These are phyloP conservation scores for Knufia fluminis DNA, from an alignment of 2,329 filamentous ascomycete genomes.

Conservation along the genomic window DNA sequence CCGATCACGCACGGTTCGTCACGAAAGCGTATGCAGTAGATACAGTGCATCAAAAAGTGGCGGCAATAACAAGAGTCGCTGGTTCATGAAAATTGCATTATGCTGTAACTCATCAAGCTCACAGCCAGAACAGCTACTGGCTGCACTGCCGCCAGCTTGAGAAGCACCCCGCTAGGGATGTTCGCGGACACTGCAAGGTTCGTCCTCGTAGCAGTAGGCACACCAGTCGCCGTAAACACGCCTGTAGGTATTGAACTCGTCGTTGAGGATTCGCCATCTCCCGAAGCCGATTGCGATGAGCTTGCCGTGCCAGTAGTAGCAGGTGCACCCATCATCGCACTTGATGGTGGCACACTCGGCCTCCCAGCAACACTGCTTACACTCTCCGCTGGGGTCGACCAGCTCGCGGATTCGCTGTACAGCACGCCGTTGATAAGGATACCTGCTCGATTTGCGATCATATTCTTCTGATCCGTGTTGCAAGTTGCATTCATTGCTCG, in stretches of 20 bases:
- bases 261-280: neutral
- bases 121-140: neutral
- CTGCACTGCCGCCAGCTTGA: neutral
- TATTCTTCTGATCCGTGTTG: slow-evolving; percentile 40
- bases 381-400: slow-evolving; percentile 27
- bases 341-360: slow-evolving; percentile 23
- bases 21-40: no score
- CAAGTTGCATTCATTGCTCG: slow-evolving; percentile 46
- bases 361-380: slow-evolving; percentile 22
- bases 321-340: slow-evolving; percentile 18
- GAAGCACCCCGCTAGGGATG: neutral
- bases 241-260: slow-evolving; percentile 22
- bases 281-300: slow-evolving; percentile 1
- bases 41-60: neutral
- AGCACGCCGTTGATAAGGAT: slow-evolving; percentile 53
- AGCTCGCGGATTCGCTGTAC: slow-evolving; percentile 33
- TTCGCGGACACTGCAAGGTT: neutral
- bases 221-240: slow-evolving; percentile 27
- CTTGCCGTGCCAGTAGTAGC: neutral
- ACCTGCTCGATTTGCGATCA: slow-evolving; percentile 43
- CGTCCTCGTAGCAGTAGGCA: slow-evolving; percentile 12
- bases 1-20: no score
- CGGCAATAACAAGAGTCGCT: neutral
- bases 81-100: neutral
- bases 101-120: neutral